Evolutionary conservation across 176 grass and related monocot genomes (phyloP).

Genomic region (Microstegium vimineum): DNA sequence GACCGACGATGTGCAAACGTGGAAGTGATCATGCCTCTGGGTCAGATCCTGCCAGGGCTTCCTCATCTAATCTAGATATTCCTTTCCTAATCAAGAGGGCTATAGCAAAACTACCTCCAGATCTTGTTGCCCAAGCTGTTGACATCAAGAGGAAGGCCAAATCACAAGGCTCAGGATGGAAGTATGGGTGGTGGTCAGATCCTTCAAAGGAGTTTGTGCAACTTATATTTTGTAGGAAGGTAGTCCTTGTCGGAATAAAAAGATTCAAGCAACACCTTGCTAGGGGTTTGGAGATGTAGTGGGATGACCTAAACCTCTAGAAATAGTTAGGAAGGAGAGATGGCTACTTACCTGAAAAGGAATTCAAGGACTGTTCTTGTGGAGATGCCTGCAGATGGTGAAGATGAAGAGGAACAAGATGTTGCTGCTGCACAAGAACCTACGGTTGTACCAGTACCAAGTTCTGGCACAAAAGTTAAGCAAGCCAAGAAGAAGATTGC

Average conservation of each 20-base stretch:
- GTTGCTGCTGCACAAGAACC: too few relatives aligned
- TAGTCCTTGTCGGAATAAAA: too few relatives aligned
- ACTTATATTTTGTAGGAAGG: too few relatives aligned
- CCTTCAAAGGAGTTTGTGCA: too few relatives aligned
- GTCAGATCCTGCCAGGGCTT: not conserved
- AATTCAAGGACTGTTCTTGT: not conserved
- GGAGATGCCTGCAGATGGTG: not conserved
- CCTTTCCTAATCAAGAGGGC: not conserved
- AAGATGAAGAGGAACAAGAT: not conserved
- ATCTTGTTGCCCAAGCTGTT: not conserved
- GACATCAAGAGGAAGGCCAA: too few relatives aligned
- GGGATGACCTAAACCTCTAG: not conserved
- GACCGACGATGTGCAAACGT: too few relatives aligned
- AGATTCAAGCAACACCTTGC: not conserved
- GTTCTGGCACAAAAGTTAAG: not conserved
- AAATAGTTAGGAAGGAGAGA: not conserved
- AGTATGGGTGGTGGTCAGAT: too few relatives aligned
- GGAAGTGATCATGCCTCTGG: too few relatives aligned
- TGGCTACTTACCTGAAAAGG: too few relatives aligned
- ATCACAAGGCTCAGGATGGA: too few relatives aligned
- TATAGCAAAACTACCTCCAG: not conserved
- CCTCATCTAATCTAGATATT: not conserved
- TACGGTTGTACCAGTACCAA: not conserved
- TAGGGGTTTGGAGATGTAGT: not conserved
- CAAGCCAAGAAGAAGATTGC: too few relatives aligned